Evolutionary conservation across 108 stramenopile genomes (phyloP).

Genomic region (Fistulifera pelliculosa): DNA sequence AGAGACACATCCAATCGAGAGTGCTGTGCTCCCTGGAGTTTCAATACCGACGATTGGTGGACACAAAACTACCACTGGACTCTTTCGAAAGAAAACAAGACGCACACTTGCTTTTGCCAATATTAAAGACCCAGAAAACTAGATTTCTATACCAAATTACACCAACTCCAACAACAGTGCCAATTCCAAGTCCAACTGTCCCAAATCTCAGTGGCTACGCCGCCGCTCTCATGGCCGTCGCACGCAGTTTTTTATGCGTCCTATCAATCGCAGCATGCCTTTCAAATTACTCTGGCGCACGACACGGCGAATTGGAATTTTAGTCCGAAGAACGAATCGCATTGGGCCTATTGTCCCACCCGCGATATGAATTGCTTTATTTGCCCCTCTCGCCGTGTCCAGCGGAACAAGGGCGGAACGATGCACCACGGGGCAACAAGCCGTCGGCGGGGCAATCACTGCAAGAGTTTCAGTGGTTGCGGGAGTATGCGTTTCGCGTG

Average conservation of each 20-base stretch:
- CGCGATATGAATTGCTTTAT: conserved; percentile 8
- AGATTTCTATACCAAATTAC: not conserved
- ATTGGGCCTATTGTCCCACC: conserved; percentile 7
- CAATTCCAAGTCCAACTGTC: not conserved
- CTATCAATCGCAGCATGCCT: not conserved
- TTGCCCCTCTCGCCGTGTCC: conserved; percentile 1
- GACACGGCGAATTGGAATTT: conserved; percentile 3
- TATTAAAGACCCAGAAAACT: conserved; percentile 1
- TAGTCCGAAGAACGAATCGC: not conserved
- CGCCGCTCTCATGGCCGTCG: not conserved
- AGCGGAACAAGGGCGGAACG: not conserved
- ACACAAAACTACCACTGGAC: conserved; percentile 12
- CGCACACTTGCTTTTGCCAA: conserved; percentile 10
- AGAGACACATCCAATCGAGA: not conserved
- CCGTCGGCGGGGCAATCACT: not conserved
- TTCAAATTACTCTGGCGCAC: not conserved
- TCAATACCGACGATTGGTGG: conserved; percentile 17
- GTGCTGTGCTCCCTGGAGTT: conserved; percentile 12
- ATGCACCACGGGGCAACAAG: not conserved
- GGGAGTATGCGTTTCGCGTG: conserved; percentile 13
- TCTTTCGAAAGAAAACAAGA: conserved; percentile 4
- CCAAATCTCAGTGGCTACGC: conserved; percentile 9
- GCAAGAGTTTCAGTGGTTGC: conserved; percentile 10
- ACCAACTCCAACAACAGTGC: conserved; percentile 7
- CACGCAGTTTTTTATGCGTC: conserved; percentile 8